Evolutionary conservation across 768 basidiomycete species (phyloP), one percentile per base, ranked within the genome.

Genomic region (Zangia roseola): DNA sequence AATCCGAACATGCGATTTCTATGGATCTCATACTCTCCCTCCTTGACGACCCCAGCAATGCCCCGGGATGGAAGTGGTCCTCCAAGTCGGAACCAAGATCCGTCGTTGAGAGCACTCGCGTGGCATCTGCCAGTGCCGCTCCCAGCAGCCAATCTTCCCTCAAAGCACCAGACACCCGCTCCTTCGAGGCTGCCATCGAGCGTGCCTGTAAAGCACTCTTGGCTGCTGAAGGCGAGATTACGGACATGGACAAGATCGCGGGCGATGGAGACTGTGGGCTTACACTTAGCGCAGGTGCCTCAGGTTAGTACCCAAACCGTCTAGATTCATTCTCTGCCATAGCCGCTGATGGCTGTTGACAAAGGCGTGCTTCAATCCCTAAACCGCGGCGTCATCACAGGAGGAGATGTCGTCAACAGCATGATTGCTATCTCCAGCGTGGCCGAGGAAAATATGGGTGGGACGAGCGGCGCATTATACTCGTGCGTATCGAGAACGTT

Each of bases 391-490:
- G 71, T 62, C 25, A 76, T 94, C 41, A 71, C 70, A 10, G 88
- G 88, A 6, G 63, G 72, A 10, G 81, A 93, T 56, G 74, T 91
- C 40, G 74, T 88, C 31, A 74, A 72, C 21, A 79, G 83, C 44
- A 72, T 90, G 50, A 78, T 88, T 37, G 72, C 74, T 3, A 81
- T 94, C 50, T 80, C 93, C 3, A 76, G 82, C 54, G 80, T 86
- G 9, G 84, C 86, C 3, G 90, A 93, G 65, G 84, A 89, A 56
- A 73, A 75, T 16, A 95, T 95, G 93, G 93, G 89, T 12, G 93
- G 93, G 28, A 94, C 93, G 6, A 89, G 86, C 55, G 93, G 93
- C 4, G 91, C 92, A 0, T 67, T 95, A 23, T 95, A 94, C 66
- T 93, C 92, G 90, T 91, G 56, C 49, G 88, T 80, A 21, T 28